Evolutionary conservation across 148 eudicot species (phyloP), one percentile per base, ranked within the genome.

Genomic region (Pharnaceum exiguum): DNA sequence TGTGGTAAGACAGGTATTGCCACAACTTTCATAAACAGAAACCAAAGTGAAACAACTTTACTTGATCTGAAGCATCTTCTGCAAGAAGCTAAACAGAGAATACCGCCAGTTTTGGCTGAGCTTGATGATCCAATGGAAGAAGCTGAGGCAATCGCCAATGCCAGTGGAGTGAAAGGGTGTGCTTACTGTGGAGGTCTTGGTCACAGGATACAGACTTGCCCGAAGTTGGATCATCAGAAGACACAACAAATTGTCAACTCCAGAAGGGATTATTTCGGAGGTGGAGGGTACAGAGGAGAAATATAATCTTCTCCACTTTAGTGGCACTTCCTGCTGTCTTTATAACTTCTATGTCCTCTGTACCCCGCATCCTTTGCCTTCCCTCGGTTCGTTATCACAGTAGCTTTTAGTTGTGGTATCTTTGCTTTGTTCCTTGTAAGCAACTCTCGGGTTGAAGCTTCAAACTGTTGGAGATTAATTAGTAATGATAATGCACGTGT

Each of bases 1-100:
- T 90, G 97, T 63, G 97, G 95, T 24, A 90, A 87, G 55, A 90
- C 95, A 0, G 95, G 97, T 28, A 90, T 90, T 17, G 97, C 95
- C 0, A 87, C 97, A 3, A 90, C 95, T 0, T 90, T 90, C 45
- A 86, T 90, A 35, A 90, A 90, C 65, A 84, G 90, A 58, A 86
- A 90, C 61, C 95, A 87, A 60, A 87, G 85, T 24, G 93, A 90
- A 65, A 90, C 97, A 0, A 90, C 91, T 0, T 67, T 90, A 39
- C 77, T 90, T 1, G 97, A 87, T 67, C 51, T 90, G 77, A 90
- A 90, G 62, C 95, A 87, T 57, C 69, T 90, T 7, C 59, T 90
- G 67, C 89, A 82, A 54, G 97, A 90, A 71, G 97, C 97, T 0
- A 90, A 90, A 51, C 95, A 87, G 61, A 84, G 95, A 63, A 80